Evolutionary conservation across 176 grass and related monocot species (phyloP), one percentile per base, ranked within the genome.

Genomic region (Coix lacrymajobi): DNA sequence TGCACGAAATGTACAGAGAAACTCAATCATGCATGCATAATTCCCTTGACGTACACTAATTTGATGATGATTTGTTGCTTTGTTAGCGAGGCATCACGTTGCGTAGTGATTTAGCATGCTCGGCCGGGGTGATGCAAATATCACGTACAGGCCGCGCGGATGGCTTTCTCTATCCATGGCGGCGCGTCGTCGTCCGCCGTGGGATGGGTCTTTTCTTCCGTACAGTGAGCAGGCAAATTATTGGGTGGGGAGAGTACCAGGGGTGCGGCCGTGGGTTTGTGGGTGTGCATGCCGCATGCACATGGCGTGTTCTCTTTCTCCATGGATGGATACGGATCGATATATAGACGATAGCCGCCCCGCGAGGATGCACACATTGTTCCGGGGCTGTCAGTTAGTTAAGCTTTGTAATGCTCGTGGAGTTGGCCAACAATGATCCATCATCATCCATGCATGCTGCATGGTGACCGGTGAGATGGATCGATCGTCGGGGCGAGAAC

Each of bases 221-320:
- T 46, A 16, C 44, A 46, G 44, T 52, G 49, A 43, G 39, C 54
- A 28, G 14, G 39, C 82, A 38, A 82, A 82, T 89, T 63, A 81
- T 89, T 72, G 78, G 34, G 16, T 12, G 29, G 8, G 52, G 43
- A 7, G 1, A 5, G 65, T 68, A 5, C 15, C 71, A 34, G 63
- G 62, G 66, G 36, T 63, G 65, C 60, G 75, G 80, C 80, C 22
- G 62, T 32, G 48, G n/a, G 65, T 66, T 48, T 26, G 61, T 62
- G 76, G 76, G 29, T 81, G 49, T 41, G 51, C 63, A 43, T 64
- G 83, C 65, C 45, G 51, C 71, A 1, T 29, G 88, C 88, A 86
- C 88, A 86, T 89, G 88, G 83, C 12, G 57, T 89, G 88, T 86
- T 84, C 28, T 63, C 61, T 82, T 85, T 83, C 46, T 49, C 46